These are phyloP conservation scores for Aspergillus tubingensis DNA, from an alignment of 2,329 filamentous ascomycete genomes.

Conservation along the genomic window DNA sequence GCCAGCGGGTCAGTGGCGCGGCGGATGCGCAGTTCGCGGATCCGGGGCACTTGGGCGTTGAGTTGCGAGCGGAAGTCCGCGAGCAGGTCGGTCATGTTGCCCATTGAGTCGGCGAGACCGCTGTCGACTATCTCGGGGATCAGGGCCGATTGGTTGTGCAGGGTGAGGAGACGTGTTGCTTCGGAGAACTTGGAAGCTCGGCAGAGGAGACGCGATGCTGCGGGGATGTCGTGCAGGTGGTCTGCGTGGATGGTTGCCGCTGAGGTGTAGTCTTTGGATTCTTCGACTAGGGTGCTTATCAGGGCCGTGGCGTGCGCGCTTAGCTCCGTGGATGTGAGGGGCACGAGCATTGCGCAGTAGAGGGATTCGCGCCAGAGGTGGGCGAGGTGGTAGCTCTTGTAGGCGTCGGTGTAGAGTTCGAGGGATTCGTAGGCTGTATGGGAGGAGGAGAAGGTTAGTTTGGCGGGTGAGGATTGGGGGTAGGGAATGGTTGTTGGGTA, in stretches of 20 bases:
- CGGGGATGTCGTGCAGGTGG: constrained; percentile 71
- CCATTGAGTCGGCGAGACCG: constrained; percentile 77
- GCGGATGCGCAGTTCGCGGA: constrained; percentile 77
- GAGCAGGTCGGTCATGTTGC: constrained; percentile 82
- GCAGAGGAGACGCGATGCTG: constrained; percentile 76
- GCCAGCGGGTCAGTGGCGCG: constrained; percentile 82
- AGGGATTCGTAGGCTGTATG: constrained; percentile 77
- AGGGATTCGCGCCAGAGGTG: constrained; percentile 92
- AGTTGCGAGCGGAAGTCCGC: constrained; percentile 90
- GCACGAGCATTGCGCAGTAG: constrained; percentile 71
- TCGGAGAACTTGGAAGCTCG: constrained; percentile 85
- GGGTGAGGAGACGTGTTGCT: constrained; percentile 74
- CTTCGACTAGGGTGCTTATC: constrained; percentile 75
- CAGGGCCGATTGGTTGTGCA: constrained; percentile 62
- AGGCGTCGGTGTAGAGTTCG: constrained; percentile 70
- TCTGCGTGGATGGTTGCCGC: constrained; percentile 81
- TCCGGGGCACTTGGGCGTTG: constrained; percentile 78
- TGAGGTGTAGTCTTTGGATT: constrained; percentile 75
- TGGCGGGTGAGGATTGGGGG: neutral
- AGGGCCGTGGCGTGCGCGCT: constrained; percentile 70
- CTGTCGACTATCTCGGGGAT: constrained; percentile 71
- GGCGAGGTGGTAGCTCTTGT: constrained; percentile 78
- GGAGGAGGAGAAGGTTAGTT: neutral
- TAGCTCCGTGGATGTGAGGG: constrained; percentile 63
- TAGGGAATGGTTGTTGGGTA: neutral